Conservation (phyloP, 305 asterid species). For the Petunia hybrid region DNA sequence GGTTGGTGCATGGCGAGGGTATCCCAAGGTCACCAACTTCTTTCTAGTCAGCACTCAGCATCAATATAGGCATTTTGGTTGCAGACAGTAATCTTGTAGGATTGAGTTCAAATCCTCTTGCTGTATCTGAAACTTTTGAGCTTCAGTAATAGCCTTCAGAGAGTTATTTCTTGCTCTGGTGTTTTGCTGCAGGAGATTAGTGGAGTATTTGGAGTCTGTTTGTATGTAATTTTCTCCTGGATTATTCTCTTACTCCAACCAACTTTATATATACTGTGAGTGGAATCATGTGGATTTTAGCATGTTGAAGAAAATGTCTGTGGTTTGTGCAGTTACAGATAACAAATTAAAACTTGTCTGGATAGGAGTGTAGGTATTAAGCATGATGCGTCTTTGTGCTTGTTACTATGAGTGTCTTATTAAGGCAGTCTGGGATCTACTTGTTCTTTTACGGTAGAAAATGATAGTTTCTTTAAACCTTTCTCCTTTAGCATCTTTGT, state of each 20-base stretch:
- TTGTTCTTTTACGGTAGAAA: neutral
- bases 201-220: neutral
- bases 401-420: neutral
- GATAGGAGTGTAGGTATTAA: neutral
- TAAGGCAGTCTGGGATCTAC: neutral
- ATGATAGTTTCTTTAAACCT: neutral
- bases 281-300: constrained; percentile 10
- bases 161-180: neutral
- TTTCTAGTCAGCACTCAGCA: constrained; percentile 3
- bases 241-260: neutral
- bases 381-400: neutral
- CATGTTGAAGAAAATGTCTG: neutral
- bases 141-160: neutral
- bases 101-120: neutral
- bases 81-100: constrained; percentile 19
- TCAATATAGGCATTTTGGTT: constrained; percentile 17
- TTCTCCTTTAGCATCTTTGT: constrained; percentile 15
- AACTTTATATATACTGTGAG: neutral
- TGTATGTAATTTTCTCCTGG: neutral
- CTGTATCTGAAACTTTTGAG: neutral
- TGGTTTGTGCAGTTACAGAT: constrained; percentile 8
- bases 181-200: constrained; percentile 18
- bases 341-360: constrained; percentile 8
- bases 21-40: neutral
- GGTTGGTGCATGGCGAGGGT: neutral